Conservation (phyloP, 1,284 basidiomycete genomes). For the Malassezia vespertilionis region DNA sequence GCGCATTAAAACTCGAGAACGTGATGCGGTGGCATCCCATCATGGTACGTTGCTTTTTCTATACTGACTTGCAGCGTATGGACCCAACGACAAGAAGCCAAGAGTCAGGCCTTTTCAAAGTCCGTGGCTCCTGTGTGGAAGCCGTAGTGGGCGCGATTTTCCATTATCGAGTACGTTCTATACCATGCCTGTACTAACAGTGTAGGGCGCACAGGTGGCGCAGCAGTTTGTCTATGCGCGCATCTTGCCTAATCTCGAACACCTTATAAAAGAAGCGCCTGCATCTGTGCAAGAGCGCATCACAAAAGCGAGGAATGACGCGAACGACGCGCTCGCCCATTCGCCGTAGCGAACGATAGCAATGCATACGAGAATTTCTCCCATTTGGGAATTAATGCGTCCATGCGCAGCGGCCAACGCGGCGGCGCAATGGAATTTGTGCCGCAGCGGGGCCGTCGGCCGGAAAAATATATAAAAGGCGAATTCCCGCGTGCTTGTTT, state of each 20-base stretch:
- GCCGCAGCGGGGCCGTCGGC: constrained; percentile 4
- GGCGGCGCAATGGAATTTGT: neutral
- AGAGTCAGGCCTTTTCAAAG: constrained; percentile 42
- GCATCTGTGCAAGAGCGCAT: constrained; percentile 3
- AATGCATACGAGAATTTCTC: too few relatives aligned
- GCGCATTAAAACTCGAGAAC: constrained; percentile 34
- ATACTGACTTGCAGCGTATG: neutral
- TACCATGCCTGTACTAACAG: neutral
- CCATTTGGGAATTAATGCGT: constrained; percentile 5
- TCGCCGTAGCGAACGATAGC: constrained; percentile 8
- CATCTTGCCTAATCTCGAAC: constrained; percentile 15
- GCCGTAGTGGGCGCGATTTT: constrained; percentile 46
- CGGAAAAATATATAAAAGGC: constrained; percentile 14
- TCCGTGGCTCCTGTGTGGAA: constrained; percentile 43
- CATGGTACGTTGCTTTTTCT: constrained; percentile 5
- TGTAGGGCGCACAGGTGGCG: constrained; percentile 19
- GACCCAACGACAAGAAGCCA: constrained; percentile 7
- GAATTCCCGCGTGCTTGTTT: neutral
- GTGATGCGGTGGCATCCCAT: constrained; percentile 47
- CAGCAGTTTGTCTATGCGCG: constrained; percentile 18
- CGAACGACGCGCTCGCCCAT: constrained; percentile 10
- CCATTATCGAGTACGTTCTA: constrained; percentile 25
- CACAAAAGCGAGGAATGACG: constrained; percentile 2
- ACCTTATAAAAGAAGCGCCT: neutral
- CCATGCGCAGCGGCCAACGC: constrained; percentile 7